Evolutionary conservation across 148 eudicot genomes (phyloP), one percentile per base, ranked within the genome.

Genomic region (Amaranthus palmeri): DNA sequence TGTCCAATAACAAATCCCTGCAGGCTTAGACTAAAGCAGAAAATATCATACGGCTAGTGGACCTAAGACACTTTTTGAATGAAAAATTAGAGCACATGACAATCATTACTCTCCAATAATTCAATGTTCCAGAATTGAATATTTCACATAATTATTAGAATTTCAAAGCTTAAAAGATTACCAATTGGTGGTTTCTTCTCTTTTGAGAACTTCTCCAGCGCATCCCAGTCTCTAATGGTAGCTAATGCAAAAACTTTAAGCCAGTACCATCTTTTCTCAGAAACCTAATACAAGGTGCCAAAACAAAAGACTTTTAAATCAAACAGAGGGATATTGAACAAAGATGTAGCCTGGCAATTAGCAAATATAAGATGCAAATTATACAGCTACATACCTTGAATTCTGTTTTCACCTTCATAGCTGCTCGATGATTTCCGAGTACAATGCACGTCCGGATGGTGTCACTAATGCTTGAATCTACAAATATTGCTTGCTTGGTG

Each of bases 201-300:
- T 85, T 90, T 96, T 25, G 99, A 90, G 73, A 96, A 96, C 81
- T 88, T 96, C 75, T 96, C 99, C 69, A 96, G 80, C 74, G 92
- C 92, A 80, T 86, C 92, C 99, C 99, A 96, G 51, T 96, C 97
- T 76, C 97, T 83, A 55, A 75, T 92, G 62, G 99, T 96, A 74
- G 96, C 97, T 86, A 92, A 83, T 51, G 99, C 97, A 82, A 95
- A 92, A 68, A 86, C 92, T 80, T 95, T 95, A 57, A 95, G 93
- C 99, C 99, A 95, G 83, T 95, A 92, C 97, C 99, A 95, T 71
- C 93, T 80, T 77, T 92, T 95, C 74, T 95, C 99, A 18, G 99
- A 84, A 77, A 95, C 97, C 99, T 95, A 81, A 69, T 58, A 74
- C 52, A 77, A 76, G 47, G 18, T 10, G 36, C 61, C 49, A 61